phyloP scores from a whole-genome alignment of 306 rosid species.

The Fragaria vesca region DNA sequence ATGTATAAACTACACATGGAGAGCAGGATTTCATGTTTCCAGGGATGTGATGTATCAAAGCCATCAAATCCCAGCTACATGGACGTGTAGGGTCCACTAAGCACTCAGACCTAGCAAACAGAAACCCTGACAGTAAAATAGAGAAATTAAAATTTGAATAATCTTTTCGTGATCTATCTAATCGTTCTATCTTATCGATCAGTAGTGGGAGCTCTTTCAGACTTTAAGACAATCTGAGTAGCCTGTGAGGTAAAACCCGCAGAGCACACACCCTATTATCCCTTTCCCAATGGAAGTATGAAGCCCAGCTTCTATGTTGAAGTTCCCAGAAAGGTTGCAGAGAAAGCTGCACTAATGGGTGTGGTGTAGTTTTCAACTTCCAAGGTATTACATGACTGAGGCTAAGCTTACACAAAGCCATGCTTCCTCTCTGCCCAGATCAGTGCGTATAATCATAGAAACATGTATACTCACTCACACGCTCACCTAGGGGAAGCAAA shows the following conservation, averaged over 20 bases:
- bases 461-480: neutral
- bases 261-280: slow-evolving; percentile 15
- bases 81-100: slow-evolving; percentile 13
- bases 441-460: neutral
- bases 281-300: no score
- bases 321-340: slow-evolving; percentile 15
- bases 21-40: slow-evolving; percentile 26
- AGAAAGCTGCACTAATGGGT: neutral
- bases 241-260: neutral
- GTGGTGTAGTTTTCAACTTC: neutral
- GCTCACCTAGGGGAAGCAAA: neutral
- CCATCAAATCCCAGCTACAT: slow-evolving; percentile 7
- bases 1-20: neutral
- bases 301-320: neutral
- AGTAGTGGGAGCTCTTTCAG: slow-evolving; percentile 10
- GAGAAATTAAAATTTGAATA: neutral
- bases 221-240: neutral
- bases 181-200: slow-evolving; percentile 37
- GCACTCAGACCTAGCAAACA: neutral
- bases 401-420: neutral
- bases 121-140: neutral
- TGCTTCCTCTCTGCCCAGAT: neutral
- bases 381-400: neutral
- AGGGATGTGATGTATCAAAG: slow-evolving; percentile 36
- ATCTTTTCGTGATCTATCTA: slow-evolving; percentile 34